phyloP scores from a whole-genome alignment of 371 early-diverging fungal species.

The Rhizopus microsporus region DNA sequence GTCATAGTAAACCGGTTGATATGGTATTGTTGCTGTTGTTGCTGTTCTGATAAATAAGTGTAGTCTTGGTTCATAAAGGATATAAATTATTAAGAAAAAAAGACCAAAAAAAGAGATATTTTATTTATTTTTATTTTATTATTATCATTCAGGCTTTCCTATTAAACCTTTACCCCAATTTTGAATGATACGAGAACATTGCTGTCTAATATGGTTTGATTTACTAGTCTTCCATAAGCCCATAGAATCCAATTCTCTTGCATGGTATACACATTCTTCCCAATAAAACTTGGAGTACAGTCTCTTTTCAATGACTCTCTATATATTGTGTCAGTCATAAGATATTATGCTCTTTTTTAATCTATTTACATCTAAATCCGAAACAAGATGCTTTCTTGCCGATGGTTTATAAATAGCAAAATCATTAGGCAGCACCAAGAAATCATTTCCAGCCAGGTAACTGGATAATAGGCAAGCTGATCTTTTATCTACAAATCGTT shows the following conservation, averaged over 20 bases:
- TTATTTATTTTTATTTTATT: constrained; percentile 5
- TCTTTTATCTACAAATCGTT: constrained; percentile 44
- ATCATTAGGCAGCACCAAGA: constrained; percentile 48
- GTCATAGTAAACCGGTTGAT: not conserved
- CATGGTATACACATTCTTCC: constrained; percentile 53
- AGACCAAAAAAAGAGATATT: not conserved
- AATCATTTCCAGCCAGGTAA: constrained; percentile 47
- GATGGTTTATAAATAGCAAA: constrained; percentile 38
- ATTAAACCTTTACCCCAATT: constrained; percentile 56
- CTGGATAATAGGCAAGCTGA: constrained; percentile 43
- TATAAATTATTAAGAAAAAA: not conserved
- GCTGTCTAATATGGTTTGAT: constrained; percentile 41
- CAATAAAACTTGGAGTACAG: constrained; percentile 49
- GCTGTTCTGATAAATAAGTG: constrained; percentile 1
- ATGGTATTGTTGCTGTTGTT: constrained; percentile 1
- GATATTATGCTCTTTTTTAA: not conserved
- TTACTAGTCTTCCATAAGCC: constrained; percentile 39
- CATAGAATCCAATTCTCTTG: constrained; percentile 46
- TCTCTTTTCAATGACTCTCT: constrained; percentile 49
- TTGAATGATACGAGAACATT: constrained; percentile 46
- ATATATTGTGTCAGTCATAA: not conserved
- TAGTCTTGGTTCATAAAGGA: not conserved
- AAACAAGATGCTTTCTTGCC: constrained; percentile 23
- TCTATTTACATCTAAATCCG: constrained; percentile 45
- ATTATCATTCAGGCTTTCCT: constrained; percentile 21